phyloP scores from a whole-genome alignment of 345 rosid genomes.

The Populus euphratica region DNA sequence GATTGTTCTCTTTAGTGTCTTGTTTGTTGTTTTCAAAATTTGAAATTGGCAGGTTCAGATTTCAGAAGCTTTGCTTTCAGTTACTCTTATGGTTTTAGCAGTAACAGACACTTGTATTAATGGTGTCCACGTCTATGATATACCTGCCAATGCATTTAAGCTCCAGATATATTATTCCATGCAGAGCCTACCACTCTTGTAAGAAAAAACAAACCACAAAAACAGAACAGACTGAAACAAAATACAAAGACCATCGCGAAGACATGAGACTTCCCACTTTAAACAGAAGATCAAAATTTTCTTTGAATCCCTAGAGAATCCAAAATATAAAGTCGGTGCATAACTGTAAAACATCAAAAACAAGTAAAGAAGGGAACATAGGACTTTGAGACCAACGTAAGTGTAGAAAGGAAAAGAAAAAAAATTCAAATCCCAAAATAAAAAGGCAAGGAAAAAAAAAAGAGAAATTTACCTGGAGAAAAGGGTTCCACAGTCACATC shows the following conservation, averaged over 20 bases:
- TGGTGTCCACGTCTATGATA: conserved; percentile 35
- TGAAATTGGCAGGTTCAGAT: conserved; percentile 27
- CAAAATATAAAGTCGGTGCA: conserved; percentile 5
- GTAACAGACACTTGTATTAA: conserved; percentile 30
- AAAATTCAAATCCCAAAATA: neutral
- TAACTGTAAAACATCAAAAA: conserved; percentile 9
- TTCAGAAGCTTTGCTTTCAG: conserved; percentile 31
- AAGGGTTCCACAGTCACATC: conserved; percentile 93
- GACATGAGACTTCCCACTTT: conserved; percentile 21
- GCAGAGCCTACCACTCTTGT: conserved; percentile 26
- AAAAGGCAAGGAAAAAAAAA: neutral
- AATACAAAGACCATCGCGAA: conserved; percentile 22
- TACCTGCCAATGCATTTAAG: conserved; percentile 41
- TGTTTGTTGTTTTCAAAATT: conserved; percentile 17
- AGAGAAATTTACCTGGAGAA: conserved; percentile 61
- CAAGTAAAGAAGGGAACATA: conserved; percentile 10
- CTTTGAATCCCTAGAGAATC: conserved; percentile 7
- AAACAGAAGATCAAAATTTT: conserved; percentile 20
- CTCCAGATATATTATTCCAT: conserved; percentile 42
- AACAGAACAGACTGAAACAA: conserved; percentile 11
- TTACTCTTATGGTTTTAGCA: conserved; percentile 19
- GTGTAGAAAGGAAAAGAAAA: conserved; percentile 11
- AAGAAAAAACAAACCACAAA: conserved; percentile 12
- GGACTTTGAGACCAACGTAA: conserved; percentile 17
- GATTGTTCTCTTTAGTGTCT: conserved; percentile 7